A percentile compares a stretch with the other conserved stretches of the same genome.
phyloP scores from a whole-genome alignment of 2,329 filamentous ascomycete genomes.

The Gremmenia infestans region DNA sequence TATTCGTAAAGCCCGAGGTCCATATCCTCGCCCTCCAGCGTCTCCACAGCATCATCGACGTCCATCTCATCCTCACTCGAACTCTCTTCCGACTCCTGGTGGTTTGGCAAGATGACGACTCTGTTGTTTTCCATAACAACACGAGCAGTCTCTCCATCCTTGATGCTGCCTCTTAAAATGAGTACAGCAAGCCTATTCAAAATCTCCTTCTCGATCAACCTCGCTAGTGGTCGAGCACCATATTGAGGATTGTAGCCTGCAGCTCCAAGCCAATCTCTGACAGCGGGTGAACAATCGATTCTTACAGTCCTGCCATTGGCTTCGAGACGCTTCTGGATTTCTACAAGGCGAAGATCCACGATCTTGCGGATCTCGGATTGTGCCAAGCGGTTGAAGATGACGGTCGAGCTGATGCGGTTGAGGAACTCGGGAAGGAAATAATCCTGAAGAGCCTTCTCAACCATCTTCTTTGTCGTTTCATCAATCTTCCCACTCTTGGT shows the following conservation, averaged over 20 bases:
- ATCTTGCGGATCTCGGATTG: conserved; percentile 88
- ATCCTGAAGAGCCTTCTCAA: conserved; percentile 85
- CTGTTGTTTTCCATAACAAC: conserved; percentile 77
- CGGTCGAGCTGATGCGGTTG: conserved; percentile 91
- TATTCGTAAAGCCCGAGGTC: conserved; percentile 52
- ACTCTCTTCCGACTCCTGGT: conserved; percentile 66
- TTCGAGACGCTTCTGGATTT: conserved; percentile 88
- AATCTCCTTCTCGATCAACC: conserved; percentile 95
- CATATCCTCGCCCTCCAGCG: conserved; percentile 55
- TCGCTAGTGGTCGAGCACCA: conserved; percentile 79
- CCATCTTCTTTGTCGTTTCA: conserved; percentile 75
- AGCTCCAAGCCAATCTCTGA: conserved; percentile 87
- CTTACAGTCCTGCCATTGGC: conserved; percentile 78
- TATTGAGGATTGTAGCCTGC: conserved; percentile 95
- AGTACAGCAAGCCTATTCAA: conserved; percentile 89
- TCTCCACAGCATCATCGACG: conserved; percentile 50
- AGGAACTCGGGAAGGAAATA: conserved; percentile 99
- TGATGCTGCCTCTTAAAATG: conserved; percentile 78
- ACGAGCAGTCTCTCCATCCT: conserved; percentile 76
- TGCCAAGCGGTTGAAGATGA: conserved; percentile 97
- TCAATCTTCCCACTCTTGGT: conserved; percentile 82
- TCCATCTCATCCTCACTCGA: conserved; percentile 67
- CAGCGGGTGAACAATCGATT: conserved; percentile 79
- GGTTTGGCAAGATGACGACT: conserved; percentile 79
- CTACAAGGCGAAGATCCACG: conserved; percentile 79